Conservation (phyloP, 208 protist species). For the Trypanosoma avium region DNA sequence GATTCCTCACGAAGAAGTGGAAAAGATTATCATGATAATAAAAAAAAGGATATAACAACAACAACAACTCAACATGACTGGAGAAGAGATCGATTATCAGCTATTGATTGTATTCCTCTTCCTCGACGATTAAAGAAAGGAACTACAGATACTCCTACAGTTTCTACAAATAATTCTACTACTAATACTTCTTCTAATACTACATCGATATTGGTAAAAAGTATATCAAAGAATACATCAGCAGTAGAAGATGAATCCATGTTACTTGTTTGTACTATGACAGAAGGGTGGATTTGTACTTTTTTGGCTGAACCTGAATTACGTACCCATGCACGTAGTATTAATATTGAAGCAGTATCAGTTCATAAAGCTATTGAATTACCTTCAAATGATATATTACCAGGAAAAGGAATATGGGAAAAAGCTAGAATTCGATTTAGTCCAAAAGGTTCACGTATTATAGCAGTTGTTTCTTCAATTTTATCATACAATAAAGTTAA, state of each 20-base stretch:
- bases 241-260: background rate
- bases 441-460: constrained; percentile 10
- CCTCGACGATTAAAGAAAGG: background rate
- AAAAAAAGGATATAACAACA: too few relatives aligned
- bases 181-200: too few relatives aligned
- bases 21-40: background rate
- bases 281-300: constrained; percentile 19
- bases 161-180: too few relatives aligned
- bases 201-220: background rate
- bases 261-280: constrained; percentile 13
- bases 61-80: background rate
- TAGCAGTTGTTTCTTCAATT: constrained; percentile 3
- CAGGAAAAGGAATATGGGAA: constrained; percentile 14
- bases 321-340: constrained; percentile 3
- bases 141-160: too few relatives aligned
- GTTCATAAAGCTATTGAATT: constrained; percentile 15
- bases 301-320: constrained; percentile 10
- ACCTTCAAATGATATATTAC: constrained; percentile 1
- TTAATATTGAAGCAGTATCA: background rate
- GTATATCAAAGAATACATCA: background rate
- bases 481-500: background rate
- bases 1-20: constrained; percentile 5
- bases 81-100: constrained; percentile 6
- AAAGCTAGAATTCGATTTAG: constrained; percentile 14
- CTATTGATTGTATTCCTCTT: constrained; percentile 26